Percentiles rank a stretch among this genome's conserved stretches.
These are phyloP conservation scores for Cyclotella atomus DNA, from an alignment of 108 stramenopile species.

Conservation along the genomic window DNA sequence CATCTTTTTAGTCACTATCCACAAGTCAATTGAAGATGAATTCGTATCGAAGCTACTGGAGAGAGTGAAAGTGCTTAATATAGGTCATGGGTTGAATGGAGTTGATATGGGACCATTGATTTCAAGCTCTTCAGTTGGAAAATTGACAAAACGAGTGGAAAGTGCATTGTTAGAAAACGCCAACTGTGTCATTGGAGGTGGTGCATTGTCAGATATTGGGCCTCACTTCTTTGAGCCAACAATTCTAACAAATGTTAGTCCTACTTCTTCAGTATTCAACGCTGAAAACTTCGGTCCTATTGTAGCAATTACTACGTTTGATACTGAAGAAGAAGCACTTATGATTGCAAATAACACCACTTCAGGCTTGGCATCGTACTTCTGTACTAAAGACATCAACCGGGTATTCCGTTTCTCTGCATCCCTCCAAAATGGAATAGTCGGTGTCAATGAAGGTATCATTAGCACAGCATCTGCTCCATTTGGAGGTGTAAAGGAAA, in stretches of 20 bases:
- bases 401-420: conserved; percentile 57
- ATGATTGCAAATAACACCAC: conserved; percentile 76
- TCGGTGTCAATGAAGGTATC: conserved; percentile 94
- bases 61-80: conserved; percentile 44
- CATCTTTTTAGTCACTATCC: too few relatives aligned
- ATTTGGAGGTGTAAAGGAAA: conserved; percentile 97
- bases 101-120: conserved; percentile 90
- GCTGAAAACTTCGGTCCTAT: conserved; percentile 90
- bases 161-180: conserved; percentile 85
- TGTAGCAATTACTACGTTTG: conserved; percentile 71
- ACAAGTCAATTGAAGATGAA: conserved; percentile 74
- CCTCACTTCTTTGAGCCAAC: conserved; percentile 89
- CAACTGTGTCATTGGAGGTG: conserved; percentile 68
- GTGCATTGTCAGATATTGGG: conserved; percentile 49
- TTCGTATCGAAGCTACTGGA: conserved; percentile 62
- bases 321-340: conserved; percentile 82
- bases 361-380: conserved; percentile 87
- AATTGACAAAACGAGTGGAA: conserved; percentile 69
- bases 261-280: conserved; percentile 66
- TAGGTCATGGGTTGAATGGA: conserved; percentile 74
- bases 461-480: conserved; percentile 82
- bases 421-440: conserved; percentile 76
- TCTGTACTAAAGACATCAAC: conserved; percentile 76
- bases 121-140: conserved; percentile 53
- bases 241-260: conserved; percentile 76